Conservation (phyloP, 2,329 filamentous ascomycete genomes). For the Monilinia aucupariae region DNA sequence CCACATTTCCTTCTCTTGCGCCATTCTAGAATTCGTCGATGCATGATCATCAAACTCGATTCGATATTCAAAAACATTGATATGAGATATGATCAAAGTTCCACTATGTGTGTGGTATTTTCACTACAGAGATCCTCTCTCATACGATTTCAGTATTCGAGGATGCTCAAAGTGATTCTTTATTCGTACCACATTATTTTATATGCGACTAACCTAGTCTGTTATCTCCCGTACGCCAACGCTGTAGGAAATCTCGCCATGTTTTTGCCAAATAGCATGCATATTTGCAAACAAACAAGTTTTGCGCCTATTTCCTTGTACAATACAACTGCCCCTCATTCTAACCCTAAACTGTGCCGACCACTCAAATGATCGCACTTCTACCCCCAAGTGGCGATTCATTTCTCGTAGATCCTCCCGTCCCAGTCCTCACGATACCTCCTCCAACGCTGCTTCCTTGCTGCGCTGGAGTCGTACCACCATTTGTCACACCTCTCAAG, state of each 20-base stretch:
- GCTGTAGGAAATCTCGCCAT: not conserved
- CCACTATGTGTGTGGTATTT: not conserved
- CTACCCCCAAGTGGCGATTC: slow-evolving; percentile 12
- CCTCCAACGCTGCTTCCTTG: not conserved
- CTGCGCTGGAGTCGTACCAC: slow-evolving; percentile 2
- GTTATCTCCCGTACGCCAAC: not conserved
- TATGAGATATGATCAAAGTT: not conserved
- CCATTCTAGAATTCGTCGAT: not conserved
- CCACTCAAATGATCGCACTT: slow-evolving; percentile 17
- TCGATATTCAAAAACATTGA: not conserved
- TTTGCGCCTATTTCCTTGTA: not conserved
- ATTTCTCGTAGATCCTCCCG: slow-evolving; percentile 13
- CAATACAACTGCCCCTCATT: not conserved
- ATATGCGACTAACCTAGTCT: not conserved
- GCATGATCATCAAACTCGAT: not conserved
- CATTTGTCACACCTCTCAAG: slow-evolving; percentile 29
- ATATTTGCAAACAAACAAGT: not conserved
- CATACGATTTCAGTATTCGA: not conserved
- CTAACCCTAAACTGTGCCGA: not conserved
- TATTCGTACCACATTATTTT: not conserved
- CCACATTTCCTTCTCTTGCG: not conserved
- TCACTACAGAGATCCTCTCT: not conserved
- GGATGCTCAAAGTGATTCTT: not conserved
- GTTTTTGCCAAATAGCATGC: slow-evolving; percentile 1
- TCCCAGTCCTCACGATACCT: slow-evolving; percentile 16